A percentile compares a stretch with the other conserved stretches of the same genome.
Conservation (phyloP, 495 filamentous ascomycete species). For the Aspergillus nidulans region DNA sequence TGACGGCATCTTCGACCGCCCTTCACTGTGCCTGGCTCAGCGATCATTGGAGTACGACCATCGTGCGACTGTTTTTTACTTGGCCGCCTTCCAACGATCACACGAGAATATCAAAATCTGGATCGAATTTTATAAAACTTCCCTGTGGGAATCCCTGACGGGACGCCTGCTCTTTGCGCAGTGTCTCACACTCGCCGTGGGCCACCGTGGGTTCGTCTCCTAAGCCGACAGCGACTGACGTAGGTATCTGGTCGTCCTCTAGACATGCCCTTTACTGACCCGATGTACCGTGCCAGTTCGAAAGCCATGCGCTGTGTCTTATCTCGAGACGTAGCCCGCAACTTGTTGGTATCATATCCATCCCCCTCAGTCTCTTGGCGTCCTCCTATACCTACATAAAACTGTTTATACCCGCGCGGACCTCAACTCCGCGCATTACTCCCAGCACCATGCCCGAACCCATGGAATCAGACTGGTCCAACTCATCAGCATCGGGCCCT, state of each 20-base stretch:
- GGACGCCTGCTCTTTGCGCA: conserved; percentile 8
- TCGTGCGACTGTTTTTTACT: not conserved
- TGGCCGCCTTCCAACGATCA: not conserved
- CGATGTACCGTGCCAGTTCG: conserved; percentile 8
- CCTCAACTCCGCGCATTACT: not conserved
- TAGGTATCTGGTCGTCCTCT: conserved; percentile 6
- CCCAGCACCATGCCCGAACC: conserved; percentile 32
- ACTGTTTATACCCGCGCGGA: not conserved
- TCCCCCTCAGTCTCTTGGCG: conserved; percentile 16
- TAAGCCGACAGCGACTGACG: conserved; percentile 8
- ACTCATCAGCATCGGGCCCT: conserved; percentile 23
- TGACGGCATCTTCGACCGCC: not conserved
- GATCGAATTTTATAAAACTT: not conserved
- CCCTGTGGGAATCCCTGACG: not conserved
- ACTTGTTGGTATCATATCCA: conserved; percentile 19
- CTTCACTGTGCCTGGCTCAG: not conserved
- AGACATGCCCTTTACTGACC: conserved; percentile 1
- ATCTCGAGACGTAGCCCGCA: conserved; percentile 18
- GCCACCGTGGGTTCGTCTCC: conserved; percentile 17
- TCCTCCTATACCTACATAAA: conserved; percentile 20
- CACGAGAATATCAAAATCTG: not conserved
- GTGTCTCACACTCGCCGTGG: conserved; percentile 9
- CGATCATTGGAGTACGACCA: not conserved
- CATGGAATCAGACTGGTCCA: conserved; percentile 35
- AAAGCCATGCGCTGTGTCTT: conserved; percentile 32